Evolutionary conservation across 345 rosid genomes (phyloP).

Genomic region (Reutealis trisperma): DNA sequence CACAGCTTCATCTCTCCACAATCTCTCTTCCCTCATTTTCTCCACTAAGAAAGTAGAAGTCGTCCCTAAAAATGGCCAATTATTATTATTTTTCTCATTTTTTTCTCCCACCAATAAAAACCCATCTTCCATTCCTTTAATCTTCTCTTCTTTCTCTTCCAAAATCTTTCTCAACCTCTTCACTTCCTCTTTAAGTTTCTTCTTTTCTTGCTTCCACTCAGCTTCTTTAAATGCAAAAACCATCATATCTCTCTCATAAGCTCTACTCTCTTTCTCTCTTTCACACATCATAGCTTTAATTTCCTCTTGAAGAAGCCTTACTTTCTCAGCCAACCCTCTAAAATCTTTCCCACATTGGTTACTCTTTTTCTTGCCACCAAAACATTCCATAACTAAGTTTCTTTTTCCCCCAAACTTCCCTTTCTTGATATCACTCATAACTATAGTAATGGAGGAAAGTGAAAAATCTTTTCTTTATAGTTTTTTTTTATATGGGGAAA

Average conservation of each 20-base stretch:
- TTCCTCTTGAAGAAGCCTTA: conserved; percentile 51
- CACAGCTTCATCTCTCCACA: conserved; percentile 65
- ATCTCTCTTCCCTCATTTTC: conserved; percentile 69
- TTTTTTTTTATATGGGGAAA: neutral
- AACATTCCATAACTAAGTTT: conserved; percentile 41
- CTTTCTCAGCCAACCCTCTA: conserved; percentile 36
- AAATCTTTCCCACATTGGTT: conserved; percentile 18
- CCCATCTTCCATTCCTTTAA: conserved; percentile 22
- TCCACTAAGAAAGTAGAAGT: conserved; percentile 36
- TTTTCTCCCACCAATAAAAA: conserved; percentile 9
- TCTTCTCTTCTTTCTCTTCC: conserved; percentile 51
- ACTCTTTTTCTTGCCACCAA: conserved; percentile 34
- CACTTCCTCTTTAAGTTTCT: conserved; percentile 61
- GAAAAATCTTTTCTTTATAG: neutral
- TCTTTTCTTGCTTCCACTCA: conserved; percentile 74
- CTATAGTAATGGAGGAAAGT: neutral
- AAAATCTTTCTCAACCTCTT: conserved; percentile 48
- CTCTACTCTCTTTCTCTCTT: conserved; percentile 45
- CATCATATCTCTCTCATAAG: conserved; percentile 47
- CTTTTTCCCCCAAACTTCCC: neutral
- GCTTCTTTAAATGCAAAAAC: conserved; percentile 51
- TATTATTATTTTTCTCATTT: conserved; percentile 8
- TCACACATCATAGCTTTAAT: conserved; percentile 41
- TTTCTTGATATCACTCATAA: neutral
- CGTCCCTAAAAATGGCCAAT: conserved; percentile 37